Percentiles rank a stretch among this genome's conserved stretches.
Evolutionary conservation across 73 alveolate genomes (phyloP).

Genomic region (Tetrahymena borealis): DNA sequence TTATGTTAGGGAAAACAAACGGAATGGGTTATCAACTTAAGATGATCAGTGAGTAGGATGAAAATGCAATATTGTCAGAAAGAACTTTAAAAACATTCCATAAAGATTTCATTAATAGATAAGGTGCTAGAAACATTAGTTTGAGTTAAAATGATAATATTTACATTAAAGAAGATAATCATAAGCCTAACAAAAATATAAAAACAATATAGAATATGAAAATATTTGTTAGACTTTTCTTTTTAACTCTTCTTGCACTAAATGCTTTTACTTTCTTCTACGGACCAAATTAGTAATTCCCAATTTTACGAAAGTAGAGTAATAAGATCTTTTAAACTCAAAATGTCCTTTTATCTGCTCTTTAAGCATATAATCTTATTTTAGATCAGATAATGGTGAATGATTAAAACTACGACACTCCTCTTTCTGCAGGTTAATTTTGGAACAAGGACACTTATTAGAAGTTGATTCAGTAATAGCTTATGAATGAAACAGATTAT

Average conservation of each 20-base stretch:
- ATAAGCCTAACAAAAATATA: background rate
- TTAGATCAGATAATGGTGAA: background rate
- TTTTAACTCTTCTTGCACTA: background rate
- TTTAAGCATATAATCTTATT: background rate
- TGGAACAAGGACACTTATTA: background rate
- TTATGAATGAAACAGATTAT: background rate
- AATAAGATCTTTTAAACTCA: background rate
- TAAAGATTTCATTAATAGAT: background rate
- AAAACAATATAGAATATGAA: background rate
- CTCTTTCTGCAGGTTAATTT: background rate
- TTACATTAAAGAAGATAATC: background rate
- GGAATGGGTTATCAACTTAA: background rate
- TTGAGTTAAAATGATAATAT: background rate
- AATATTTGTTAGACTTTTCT: background rate
- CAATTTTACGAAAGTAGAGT: background rate
- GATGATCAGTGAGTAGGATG: background rate
- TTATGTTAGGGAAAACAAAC: background rate
- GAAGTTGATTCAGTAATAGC: background rate
- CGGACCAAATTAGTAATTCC: background rate
- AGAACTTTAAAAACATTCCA: background rate
- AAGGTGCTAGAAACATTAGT: background rate
- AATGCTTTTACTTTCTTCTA: background rate
- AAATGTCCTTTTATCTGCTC: background rate
- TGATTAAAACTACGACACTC: background rate
- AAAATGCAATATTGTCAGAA: background rate